phyloP scores from a whole-genome alignment of 176 grass and related monocot genomes.

The Bolboschoenus planiculmis region DNA sequence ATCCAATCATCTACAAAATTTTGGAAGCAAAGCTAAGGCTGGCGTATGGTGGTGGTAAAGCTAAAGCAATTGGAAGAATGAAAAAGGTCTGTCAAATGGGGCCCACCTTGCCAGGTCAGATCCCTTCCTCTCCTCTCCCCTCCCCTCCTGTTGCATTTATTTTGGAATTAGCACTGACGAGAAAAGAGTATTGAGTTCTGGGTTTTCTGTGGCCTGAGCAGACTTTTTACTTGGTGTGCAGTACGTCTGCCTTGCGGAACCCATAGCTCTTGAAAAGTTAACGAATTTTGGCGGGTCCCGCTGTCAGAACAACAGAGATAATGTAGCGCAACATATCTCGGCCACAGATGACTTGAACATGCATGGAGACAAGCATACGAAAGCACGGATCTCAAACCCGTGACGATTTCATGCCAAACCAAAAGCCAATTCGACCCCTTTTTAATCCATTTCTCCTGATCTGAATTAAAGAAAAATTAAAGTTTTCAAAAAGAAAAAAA shows the following conservation, averaged over 20 bases:
- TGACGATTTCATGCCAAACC: slow-evolving; percentile 38
- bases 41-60: too few relatives aligned
- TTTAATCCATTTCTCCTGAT: not conserved
- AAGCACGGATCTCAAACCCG: slow-evolving; percentile 31
- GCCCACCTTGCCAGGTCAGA: not conserved
- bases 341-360: not conserved
- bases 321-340: not conserved
- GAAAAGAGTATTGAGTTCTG: not conserved
- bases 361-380: not conserved
- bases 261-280: not conserved
- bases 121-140: not conserved
- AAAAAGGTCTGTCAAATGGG: not conserved
- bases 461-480: too few relatives aligned
- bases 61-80: not conserved
- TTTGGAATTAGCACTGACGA: not conserved
- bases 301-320: not conserved
- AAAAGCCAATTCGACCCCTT: not conserved
- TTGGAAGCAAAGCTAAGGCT: not conserved
- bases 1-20: too few relatives aligned
- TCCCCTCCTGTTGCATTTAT: not conserved
- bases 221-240: not conserved
- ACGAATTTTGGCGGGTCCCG: not conserved
- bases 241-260: not conserved
- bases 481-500: not conserved
- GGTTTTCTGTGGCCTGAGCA: not conserved